Evolutionary conservation across 2,329 filamentous ascomycete genomes (phyloP), one percentile per base, ranked within the genome.

Genomic region (Periconia sp.): DNA sequence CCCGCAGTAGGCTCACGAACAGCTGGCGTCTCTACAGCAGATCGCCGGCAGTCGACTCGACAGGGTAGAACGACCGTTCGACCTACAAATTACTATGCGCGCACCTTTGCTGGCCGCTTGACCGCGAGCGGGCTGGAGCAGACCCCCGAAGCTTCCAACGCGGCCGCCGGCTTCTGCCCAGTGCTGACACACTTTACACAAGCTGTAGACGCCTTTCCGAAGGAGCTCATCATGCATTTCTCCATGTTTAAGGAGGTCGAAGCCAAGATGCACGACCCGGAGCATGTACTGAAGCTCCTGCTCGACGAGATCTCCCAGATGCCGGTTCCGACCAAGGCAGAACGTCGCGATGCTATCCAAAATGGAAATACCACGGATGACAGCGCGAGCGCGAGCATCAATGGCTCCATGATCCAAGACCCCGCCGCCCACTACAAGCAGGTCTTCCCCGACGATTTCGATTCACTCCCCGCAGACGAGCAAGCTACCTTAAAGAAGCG

Each of bases 181-280:
- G 84, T 82, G 17, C 79, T 87, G 51, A 82, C 81, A 28, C 84
- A 85, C 66, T 97, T 99, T 68, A 89, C 92, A 51, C 92, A 97
- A 70, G 86, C 91, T 51, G 90, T 97, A 65, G 86, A 90, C 37
- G 92, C 92, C 26, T 82, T 99, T 18, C 94, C 94, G 4, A 92
- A 92, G 69, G 94, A 99, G 74, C 89, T 96, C 36, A 90, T 96
- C 58, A 86, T 91, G 65, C 92, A 99, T 71, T 96, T 96, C 60
- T 96, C 92, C 23, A 81, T 97, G 43, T 79, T 99, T 57, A 96
- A 96, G 70, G 94, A 99, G 74, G 94, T 97, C 34, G 94, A 99
- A 75, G 92, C 92, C 51, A 99, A 99, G 74, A 88, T 95, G 53
- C 94, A 92, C 72, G 85, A 85, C 18, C 88, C 94, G 5, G 90